A percentile compares a stretch with the other conserved stretches of the same genome.
Conservation (phyloP, 129 eudicot species). For the Mikania micrantha region DNA sequence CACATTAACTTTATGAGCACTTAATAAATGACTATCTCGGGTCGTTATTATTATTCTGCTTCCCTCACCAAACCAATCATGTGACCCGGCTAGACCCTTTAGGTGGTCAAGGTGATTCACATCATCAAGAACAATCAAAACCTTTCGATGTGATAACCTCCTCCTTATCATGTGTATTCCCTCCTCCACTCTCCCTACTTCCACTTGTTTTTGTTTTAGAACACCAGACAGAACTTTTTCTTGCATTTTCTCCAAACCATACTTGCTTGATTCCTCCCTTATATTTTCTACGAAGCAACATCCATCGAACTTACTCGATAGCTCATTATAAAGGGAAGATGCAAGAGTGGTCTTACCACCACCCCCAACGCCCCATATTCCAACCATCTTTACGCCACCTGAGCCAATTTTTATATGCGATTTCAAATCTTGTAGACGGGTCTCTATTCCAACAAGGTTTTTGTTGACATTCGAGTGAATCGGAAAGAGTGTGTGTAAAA, state of each 20-base stretch:
- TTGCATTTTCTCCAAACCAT: not conserved
- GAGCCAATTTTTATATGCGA: not conserved
- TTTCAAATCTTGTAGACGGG: constrained; percentile 1
- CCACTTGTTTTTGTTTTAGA: not conserved
- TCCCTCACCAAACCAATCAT: constrained; percentile 2
- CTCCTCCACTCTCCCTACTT: not conserved
- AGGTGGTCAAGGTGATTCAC: not conserved
- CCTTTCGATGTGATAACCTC: not conserved
- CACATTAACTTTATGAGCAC: not conserved
- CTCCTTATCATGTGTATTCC: not conserved
- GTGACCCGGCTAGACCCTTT: constrained; percentile 2
- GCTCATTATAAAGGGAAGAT: not conserved
- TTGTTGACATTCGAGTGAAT: not conserved
- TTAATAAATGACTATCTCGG: not conserved
- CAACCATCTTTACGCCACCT: not conserved
- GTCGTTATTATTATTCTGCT: not conserved
- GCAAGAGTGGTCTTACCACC: constrained; percentile 2
- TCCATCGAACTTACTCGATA: not conserved
- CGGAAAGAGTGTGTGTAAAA: not conserved
- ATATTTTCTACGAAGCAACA: constrained; percentile 1
- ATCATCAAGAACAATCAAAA: constrained; percentile 3
- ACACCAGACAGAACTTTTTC: not conserved
- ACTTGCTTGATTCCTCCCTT: not conserved
- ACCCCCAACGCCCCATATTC: constrained; percentile 8
- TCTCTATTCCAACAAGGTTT: not conserved